phyloP scores from a whole-genome alignment of 2,329 filamentous ascomycete genomes.

The Fusarium hostae region DNA sequence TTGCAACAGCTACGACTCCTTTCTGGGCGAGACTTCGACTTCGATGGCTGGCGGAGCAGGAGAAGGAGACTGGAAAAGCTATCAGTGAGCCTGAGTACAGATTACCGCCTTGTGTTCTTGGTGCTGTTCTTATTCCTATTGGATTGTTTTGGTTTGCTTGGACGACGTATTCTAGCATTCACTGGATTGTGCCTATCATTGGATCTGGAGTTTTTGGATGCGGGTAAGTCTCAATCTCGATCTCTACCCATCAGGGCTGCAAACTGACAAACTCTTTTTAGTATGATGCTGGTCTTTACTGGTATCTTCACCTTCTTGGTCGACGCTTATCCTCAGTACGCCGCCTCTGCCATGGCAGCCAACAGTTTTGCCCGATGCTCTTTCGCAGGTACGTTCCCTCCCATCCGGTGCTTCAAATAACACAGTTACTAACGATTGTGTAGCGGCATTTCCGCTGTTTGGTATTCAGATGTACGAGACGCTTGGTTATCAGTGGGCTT shows the following conservation, averaged over 20 bases:
- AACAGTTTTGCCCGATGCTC: conserved; percentile 37
- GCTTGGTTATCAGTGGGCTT: conserved; percentile 35
- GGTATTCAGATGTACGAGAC: conserved; percentile 36
- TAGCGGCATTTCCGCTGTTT: conserved; percentile 30
- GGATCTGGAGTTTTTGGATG: conserved; percentile 33
- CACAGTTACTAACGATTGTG: accelerated
- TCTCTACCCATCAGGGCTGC: too few species aligned
- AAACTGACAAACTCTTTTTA: too few species aligned
- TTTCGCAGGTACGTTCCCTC: conserved; percentile 21
- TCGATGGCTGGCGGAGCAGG: not conserved
- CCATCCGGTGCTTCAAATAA: too few species aligned
- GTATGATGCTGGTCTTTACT: conserved; percentile 23
- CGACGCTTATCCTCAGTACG: conserved; percentile 34
- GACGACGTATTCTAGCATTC: conserved; percentile 20
- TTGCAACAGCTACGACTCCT: conserved; percentile 11
- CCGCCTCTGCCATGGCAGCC: conserved; percentile 37
- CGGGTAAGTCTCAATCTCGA: too few species aligned
- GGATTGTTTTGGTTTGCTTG: conserved; percentile 36
- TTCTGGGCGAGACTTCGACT: conserved; percentile 27
- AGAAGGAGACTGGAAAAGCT: conserved; percentile 17
- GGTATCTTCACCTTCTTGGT: conserved; percentile 38
- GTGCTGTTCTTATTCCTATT: conserved; percentile 21
- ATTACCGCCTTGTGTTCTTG: conserved; percentile 19
- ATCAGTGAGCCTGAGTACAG: conserved; percentile 29
- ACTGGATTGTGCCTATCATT: conserved; percentile 34